Base-by-base conservation (phyloP, 495 filamentous ascomycete species). In the Cercophora scortea region DNA sequence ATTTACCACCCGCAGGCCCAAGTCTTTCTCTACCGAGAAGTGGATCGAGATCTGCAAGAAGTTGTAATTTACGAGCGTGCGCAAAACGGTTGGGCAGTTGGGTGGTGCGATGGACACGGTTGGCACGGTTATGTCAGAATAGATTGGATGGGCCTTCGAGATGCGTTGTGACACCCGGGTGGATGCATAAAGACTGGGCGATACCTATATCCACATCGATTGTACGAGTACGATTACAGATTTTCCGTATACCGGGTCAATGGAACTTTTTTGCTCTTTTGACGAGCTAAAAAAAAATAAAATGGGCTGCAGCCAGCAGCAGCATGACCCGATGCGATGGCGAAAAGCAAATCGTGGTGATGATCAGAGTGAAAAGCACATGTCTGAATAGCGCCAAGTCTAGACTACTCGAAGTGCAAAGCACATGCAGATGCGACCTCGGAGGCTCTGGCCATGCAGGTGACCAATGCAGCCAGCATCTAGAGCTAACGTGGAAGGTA, bases 1-100 rank as follows among this genome's bases (percentile, higher is more conserved):
- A 4, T 41, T 32, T 47, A 25, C 60, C 72, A 11, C 52, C 79
- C 76, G 55, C 50, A 67, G 86, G 60, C 93, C 93, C 70, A 98
- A 98, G 87, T 89, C 84, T 56, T 97, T 96, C 86, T 90, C 86
- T 70, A 97, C 93, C 48, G 88, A 90, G 64, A 91, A 93, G 68
- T 97, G 88, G 79, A 86, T 90, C 69, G 91, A 97, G 80, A 83
- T 97, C 56, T 61, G 83, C 90, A 66, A 75, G 66, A 90, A 87
- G 76, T 77, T 98, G 72, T 98, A 88, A 90, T 43, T 50, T 42
- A 32, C 32, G 51, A 38, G 36, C 38, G 52, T 33, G 15, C 45
- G 47, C 40, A 41, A 49, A 47, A 39, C 52, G 54, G 40, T 58
- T 57, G 32, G 54, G 57, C 57, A 59, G 56, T 60, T 59, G 46